A percentile compares a stretch with the other conserved stretches of the same genome.
Evolutionary conservation across 306 rosid genomes (phyloP).

Genomic region (Quercus alba): DNA sequence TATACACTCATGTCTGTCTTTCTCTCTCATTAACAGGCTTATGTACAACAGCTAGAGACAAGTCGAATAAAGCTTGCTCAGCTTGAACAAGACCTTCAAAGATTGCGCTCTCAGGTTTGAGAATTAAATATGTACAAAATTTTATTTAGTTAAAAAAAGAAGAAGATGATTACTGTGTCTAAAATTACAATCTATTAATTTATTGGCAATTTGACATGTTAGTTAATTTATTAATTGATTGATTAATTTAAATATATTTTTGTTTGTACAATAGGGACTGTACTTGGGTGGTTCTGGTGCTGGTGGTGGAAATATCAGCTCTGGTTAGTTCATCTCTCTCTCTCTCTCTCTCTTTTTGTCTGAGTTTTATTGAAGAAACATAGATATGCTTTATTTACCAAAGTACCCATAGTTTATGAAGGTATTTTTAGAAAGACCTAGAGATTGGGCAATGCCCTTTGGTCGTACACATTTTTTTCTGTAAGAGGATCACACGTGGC

Average conservation of each 20-base stretch:
- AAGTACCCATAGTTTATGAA: neutral
- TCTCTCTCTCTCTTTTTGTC: neutral
- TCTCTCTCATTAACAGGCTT: constrained; percentile 51
- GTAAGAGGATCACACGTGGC: neutral
- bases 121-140: neutral
- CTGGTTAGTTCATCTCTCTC: constrained; percentile 45
- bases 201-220: neutral
- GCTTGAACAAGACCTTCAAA: constrained; percentile 86
- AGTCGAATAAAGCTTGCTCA: constrained; percentile 82
- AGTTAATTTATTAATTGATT: neutral
- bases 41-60: constrained; percentile 84
- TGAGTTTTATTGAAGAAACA: neutral
- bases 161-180: neutral
- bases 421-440: neutral
- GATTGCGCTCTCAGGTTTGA: constrained; percentile 84
- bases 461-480: neutral
- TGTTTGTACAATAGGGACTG: constrained; percentile 49
- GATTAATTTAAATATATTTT: neutral
- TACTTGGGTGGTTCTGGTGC: constrained; percentile 61
- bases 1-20: neutral
- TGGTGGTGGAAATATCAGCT: constrained; percentile 65
- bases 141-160: neutral
- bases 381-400: neutral
- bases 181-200: neutral
- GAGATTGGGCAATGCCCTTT: neutral